Base-by-base conservation (phyloP, 805 yeast genomes). In the Yamadazyma phyllophila region DNA sequence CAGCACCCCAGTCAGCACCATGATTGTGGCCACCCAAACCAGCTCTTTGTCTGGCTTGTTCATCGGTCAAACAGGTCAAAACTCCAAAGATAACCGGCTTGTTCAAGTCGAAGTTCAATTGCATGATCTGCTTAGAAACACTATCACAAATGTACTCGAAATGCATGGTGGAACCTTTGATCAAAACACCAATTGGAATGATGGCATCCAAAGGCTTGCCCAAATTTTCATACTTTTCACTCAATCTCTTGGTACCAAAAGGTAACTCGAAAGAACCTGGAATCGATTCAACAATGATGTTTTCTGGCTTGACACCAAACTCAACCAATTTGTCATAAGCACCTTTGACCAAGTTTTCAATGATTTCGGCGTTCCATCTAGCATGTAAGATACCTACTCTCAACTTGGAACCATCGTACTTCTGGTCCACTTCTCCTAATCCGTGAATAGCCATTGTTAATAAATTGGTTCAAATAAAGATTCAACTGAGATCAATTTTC, bases 1-100 rank as follows among this genome's bases (percentile, higher is more conserved):
- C 97, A 30, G 95, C 91, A 55, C 96, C 99, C 99, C 99, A 92
- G 66, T 94, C 99, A 60, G 80, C 88, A 53, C 99, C 99, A 61
- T 94, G 99, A 73, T 92, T 92, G 67, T 94, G 98, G 82, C 83
- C 79, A 55, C 82, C 82, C 50, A 92, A 71, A 20, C 98, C 99
- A 10, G 98, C 96, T 68, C 99, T 83, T 15, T 83, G 82, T 55
- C 84, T 78, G 11, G 98, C 99, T 71, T 94, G 99, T 59, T 86
- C 91, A 55, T 90, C 96, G 26, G 96, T 91, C 56, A 91, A 67
- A 66, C 97, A 91, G 15, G 98, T 94, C 59, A 94, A 78, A 26
- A 94, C 81, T 52, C 99, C 99, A 61, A 90, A 94, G 52, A 94
- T 88, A 34, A 94, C 88, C 7, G 99, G 98, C 47, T 78, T 75